phyloP scores from a whole-genome alignment of 1,284 basidiomycete genomes.

The Ustanciosporium gigantosporum region DNA sequence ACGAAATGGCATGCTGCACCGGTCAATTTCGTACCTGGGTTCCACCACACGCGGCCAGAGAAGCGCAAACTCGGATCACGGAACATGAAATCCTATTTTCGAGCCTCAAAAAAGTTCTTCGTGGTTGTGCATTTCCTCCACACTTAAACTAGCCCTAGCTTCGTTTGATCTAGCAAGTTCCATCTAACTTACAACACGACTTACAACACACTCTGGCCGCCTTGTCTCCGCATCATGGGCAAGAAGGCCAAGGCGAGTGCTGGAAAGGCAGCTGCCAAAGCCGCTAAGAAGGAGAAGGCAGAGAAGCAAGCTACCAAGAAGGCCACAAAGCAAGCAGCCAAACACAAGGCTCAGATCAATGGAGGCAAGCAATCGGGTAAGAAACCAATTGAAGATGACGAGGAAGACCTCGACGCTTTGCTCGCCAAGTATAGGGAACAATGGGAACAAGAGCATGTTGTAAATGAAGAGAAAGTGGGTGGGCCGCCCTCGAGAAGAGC shows the following conservation, averaged over 20 bases:
- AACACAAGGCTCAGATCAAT: conserved; percentile 16
- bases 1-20: too few species aligned
- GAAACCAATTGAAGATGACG: conserved; percentile 42
- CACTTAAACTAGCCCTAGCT: too few species aligned
- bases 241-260: conserved; percentile 55
- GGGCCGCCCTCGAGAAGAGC: conserved; percentile 51
- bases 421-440: conserved; percentile 50
- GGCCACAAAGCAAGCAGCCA: conserved; percentile 47
- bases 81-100: too few species aligned
- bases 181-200: too few species aligned
- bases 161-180: too few species aligned
- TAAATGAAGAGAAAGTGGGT: conserved; percentile 51
- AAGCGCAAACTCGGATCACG: too few species aligned
- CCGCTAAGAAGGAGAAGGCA: conserved; percentile 59
- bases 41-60: too few species aligned
- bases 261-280: conserved; percentile 56
- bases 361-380: conserved; percentile 32
- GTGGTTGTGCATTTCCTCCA: too few species aligned
- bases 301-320: conserved; percentile 55
- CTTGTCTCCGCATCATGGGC: too few species aligned
- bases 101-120: too few species aligned
- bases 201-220: too few species aligned
- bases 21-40: too few species aligned
- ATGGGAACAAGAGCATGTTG: conserved; percentile 55
- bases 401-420: conserved; percentile 58